A percentile compares a stretch with the other conserved stretches of the same genome.
These are phyloP conservation scores for Cyclocybe cylindracea DNA, from an alignment of 768 basidiomycete genomes.

Conservation along the genomic window DNA sequence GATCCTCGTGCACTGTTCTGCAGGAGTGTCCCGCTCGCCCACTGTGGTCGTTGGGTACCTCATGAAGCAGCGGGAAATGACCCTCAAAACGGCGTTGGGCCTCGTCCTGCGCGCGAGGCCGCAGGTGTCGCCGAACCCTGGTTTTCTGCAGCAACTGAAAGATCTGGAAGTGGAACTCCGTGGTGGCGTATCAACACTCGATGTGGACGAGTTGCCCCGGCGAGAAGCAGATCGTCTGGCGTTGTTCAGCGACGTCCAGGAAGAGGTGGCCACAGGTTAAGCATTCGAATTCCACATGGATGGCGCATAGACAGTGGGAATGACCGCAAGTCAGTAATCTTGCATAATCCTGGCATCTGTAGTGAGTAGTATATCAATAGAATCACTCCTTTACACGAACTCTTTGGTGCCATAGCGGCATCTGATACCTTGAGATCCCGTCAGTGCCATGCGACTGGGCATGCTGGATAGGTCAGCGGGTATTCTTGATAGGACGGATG, in stretches of 20 bases:
- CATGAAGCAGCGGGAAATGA: slow-evolving; percentile 35
- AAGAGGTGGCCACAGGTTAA: background rate
- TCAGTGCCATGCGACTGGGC: too few species aligned
- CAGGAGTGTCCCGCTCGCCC: slow-evolving; percentile 48
- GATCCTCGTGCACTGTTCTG: slow-evolving; percentile 46
- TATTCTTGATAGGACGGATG: too few species aligned
- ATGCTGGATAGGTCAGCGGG: too few species aligned
- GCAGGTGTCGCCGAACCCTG: slow-evolving; percentile 39
- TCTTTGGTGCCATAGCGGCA: too few species aligned
- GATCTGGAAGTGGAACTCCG: slow-evolving; percentile 29
- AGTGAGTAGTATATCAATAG: too few species aligned
- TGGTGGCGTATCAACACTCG: slow-evolving; percentile 27
- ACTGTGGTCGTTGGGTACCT: slow-evolving; percentile 42
- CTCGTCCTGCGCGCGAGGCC: slow-evolving; percentile 34
- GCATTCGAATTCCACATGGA: too few species aligned
- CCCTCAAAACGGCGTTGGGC: slow-evolving; percentile 37
- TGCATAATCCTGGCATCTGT: too few species aligned
- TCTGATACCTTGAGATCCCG: too few species aligned
- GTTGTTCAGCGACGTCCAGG: slow-evolving; percentile 22
- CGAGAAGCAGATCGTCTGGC: slow-evolving; percentile 33
- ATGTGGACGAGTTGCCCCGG: slow-evolving; percentile 36
- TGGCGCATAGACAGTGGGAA: too few species aligned
- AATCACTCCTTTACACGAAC: too few species aligned
- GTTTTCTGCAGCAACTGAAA: slow-evolving; percentile 45
- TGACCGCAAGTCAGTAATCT: too few species aligned